phyloP scores from a whole-genome alignment of 192 early-diverging fungal genomes.

The Polychytrium aggregatum region DNA sequence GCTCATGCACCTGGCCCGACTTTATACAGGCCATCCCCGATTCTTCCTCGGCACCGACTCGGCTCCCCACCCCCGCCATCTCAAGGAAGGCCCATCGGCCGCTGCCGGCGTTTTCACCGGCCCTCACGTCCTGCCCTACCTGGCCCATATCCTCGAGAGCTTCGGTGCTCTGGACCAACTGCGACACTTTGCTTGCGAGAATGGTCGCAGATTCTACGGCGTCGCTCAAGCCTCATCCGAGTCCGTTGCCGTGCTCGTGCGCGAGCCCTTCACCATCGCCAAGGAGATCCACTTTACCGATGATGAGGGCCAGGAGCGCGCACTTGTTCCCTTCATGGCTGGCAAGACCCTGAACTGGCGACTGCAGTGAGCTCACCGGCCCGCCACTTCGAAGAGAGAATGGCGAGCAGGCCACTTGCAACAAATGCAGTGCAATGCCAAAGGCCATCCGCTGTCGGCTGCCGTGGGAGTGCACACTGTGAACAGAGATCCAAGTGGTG shows the following conservation, averaged over 20 bases:
- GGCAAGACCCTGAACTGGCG: constrained; percentile 31
- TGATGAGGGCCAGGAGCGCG: constrained; percentile 32
- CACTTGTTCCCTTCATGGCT: constrained; percentile 81
- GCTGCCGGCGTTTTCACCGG: constrained; percentile 91
- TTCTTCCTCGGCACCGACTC: constrained; percentile 98
- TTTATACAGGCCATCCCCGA: constrained; percentile 56
- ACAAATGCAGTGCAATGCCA: too few species aligned
- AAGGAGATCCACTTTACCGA: constrained; percentile 35
- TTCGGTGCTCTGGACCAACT: constrained; percentile 75
- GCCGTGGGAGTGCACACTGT: too few species aligned
- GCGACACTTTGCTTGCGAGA: constrained; percentile 69
- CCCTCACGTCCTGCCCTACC: constrained; percentile 69
- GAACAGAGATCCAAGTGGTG: too few species aligned
- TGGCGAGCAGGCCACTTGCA: too few species aligned
- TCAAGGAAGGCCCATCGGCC: constrained; percentile 73
- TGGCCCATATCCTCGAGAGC: constrained; percentile 80
- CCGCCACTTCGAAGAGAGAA: too few species aligned
- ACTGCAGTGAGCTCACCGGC: too few species aligned
- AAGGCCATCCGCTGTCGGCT: too few species aligned
- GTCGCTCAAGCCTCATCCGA: constrained; percentile 35
- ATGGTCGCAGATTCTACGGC: constrained; percentile 79
- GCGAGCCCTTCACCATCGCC: constrained; percentile 17
- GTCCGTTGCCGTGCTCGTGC: constrained; percentile 26
- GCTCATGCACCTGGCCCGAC: neutral
- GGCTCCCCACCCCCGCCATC: constrained; percentile 80